Conservation (phyloP, 371 early-diverging fungal species). For the Rhizopus microsporus region DNA sequence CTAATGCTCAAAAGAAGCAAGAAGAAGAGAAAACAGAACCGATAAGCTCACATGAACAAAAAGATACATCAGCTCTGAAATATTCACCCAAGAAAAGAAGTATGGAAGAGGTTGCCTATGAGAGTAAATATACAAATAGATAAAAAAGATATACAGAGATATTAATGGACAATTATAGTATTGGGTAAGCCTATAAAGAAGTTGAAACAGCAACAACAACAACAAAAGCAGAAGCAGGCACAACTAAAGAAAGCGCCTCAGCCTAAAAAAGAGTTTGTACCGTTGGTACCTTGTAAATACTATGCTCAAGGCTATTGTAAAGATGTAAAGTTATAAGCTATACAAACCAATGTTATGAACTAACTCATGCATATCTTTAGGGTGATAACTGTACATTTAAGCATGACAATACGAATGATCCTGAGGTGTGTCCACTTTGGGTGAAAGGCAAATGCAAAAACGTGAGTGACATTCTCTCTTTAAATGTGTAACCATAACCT, state of each 20-base stretch:
- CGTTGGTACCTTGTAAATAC: conserved; percentile 5
- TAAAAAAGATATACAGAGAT: not conserved
- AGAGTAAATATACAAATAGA: not conserved
- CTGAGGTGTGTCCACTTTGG: conserved; percentile 3
- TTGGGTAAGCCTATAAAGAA: not conserved
- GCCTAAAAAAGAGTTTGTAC: conserved; percentile 5
- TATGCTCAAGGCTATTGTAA: conserved; percentile 6
- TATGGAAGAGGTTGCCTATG: not conserved
- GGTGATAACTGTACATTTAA: conserved; percentile 20
- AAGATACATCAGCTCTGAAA: not conserved
- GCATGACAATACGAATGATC: conserved; percentile 11
- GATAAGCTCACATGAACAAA: not conserved
- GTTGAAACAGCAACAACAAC: not conserved
- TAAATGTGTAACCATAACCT: not conserved
- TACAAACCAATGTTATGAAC: not conserved
- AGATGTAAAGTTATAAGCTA: conserved; percentile 6
- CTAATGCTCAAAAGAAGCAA: not conserved
- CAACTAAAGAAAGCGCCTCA: not conserved
- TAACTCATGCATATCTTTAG: not conserved
- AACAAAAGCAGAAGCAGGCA: too few relatives aligned
- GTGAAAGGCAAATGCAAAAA: not conserved
- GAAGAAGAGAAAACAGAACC: not conserved
- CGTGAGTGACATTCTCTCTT: not conserved
- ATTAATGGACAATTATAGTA: not conserved
- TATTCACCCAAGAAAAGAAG: not conserved